Evolutionary conservation across 192 early-diverging fungal species (phyloP).

Genomic region (Diversispora epigaea): DNA sequence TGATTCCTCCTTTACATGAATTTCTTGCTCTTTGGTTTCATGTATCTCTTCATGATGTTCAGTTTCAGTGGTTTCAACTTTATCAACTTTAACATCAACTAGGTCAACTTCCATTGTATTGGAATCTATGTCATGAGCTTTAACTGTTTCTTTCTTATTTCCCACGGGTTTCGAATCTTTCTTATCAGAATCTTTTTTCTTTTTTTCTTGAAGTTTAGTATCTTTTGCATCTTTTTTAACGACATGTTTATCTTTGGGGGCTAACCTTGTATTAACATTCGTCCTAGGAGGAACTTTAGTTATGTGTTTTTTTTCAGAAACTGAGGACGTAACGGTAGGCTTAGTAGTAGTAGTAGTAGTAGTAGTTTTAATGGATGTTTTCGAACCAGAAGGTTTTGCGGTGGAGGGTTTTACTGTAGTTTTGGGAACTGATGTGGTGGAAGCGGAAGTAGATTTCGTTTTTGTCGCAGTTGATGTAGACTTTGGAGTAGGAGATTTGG

Average conservation of each 20-base stretch:
- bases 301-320: not conserved
- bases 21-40: not conserved
- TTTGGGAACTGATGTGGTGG: not conserved
- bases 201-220: not conserved
- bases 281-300: not conserved
- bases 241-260: not conserved
- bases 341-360: not conserved
- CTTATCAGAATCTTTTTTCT: not conserved
- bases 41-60: not conserved
- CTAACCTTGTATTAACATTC: not conserved
- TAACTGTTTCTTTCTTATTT: not conserved
- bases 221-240: not conserved
- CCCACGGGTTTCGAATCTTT: not conserved
- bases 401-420: too few species aligned
- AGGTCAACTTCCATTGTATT: not conserved
- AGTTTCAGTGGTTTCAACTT: not conserved
- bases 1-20: not conserved
- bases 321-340: not conserved
- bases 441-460: not conserved
- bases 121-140: not conserved
- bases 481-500: not conserved
- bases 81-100: not conserved
- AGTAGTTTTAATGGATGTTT: not conserved
- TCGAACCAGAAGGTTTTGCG: too few species aligned
- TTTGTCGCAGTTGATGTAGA: not conserved